Evolutionary conservation across 768 basidiomycete genomes (phyloP).

Genomic region (Phlebiopsis flavidoalba): DNA sequence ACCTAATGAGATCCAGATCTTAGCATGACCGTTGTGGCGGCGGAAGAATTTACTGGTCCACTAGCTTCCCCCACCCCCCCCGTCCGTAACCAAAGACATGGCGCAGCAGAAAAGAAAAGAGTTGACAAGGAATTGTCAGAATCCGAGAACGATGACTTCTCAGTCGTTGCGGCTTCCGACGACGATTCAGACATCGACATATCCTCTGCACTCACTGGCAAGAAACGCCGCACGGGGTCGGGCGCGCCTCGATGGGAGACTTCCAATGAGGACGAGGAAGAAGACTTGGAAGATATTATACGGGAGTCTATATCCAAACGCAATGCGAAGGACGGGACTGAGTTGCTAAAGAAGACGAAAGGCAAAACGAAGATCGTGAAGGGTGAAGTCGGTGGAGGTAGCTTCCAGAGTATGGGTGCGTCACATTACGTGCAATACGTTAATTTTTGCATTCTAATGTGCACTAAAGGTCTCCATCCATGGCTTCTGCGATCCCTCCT

Average conservation of each 20-base stretch:
- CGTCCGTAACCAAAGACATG: background rate
- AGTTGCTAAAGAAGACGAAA: conserved; percentile 72
- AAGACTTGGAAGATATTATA: conserved; percentile 61
- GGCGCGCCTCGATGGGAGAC: background rate
- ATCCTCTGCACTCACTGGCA: conserved; percentile 52
- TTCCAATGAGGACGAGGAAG: conserved; percentile 38
- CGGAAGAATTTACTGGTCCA: background rate
- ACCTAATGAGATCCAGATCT: background rate
- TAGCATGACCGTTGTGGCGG: background rate
- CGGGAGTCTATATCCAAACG: conserved; percentile 65
- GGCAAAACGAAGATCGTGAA: conserved; percentile 65
- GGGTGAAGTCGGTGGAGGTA: conserved; percentile 85
- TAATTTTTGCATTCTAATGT: background rate
- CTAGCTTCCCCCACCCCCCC: background rate
- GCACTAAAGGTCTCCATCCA: conserved; percentile 66
- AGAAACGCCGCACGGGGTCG: conserved; percentile 20
- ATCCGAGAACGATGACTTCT: background rate
- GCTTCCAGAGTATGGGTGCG: conserved; percentile 94
- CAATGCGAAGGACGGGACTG: conserved; percentile 70
- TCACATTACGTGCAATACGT: background rate
- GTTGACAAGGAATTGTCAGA: background rate
- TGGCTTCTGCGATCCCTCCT: conserved; percentile 79
- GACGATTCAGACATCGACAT: conserved; percentile 56
- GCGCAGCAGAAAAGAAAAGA: background rate
- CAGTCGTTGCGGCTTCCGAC: conserved; percentile 6